Base-by-base conservation (phyloP, 2,329 filamentous ascomycete genomes). In the Thelonectria rubi region DNA sequence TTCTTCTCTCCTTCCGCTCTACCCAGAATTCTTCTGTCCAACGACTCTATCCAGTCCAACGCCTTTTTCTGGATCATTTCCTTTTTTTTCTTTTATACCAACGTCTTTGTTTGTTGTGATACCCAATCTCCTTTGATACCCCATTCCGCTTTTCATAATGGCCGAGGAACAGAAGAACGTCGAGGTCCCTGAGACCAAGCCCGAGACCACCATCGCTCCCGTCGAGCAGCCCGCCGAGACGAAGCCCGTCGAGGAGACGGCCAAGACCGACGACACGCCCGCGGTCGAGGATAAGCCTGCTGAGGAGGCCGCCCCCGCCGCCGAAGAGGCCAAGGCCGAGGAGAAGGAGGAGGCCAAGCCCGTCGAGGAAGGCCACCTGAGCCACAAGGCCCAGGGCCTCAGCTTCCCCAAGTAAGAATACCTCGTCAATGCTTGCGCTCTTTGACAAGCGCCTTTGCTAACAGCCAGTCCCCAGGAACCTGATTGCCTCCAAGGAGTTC, bases 401-500 rank as follows among this genome's bases (percentile, higher is more conserved):
- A 85, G 83, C 80, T 88, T 87, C 77, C 90, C 94, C 82, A 97
- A 96, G 94, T 97, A 86, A 84, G 92, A 59, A 17, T 3, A 2
- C 10, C 0, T 12, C 34, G 17, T 2, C 21, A 11, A 17, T 14
- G 45, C n/a, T 9, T 15, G 20, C 15, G 9, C 12, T 2, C 3
- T 15, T 32, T 10, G 5, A 8, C 15, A 6, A 20, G 18, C 39
- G 30, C 8, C 5, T 37, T 9, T 67, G 56, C 72, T 77, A 67
- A 75, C 69, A 30, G 37, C 7, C 20, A 24, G 26, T 30, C 42
- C 34, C 2, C 71, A 96, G 92, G 87, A 91, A 93, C 78, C 86
- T 98, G 74, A 88, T 92, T 72, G 94, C 93, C 82, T 88, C 89
- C 78, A 97, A 97, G 88, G 93, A 93, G 78, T 92, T 92, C 82